phyloP scores from a whole-genome alignment of 164 flowering plant genomes.

The Magnolia changhungtana region DNA sequence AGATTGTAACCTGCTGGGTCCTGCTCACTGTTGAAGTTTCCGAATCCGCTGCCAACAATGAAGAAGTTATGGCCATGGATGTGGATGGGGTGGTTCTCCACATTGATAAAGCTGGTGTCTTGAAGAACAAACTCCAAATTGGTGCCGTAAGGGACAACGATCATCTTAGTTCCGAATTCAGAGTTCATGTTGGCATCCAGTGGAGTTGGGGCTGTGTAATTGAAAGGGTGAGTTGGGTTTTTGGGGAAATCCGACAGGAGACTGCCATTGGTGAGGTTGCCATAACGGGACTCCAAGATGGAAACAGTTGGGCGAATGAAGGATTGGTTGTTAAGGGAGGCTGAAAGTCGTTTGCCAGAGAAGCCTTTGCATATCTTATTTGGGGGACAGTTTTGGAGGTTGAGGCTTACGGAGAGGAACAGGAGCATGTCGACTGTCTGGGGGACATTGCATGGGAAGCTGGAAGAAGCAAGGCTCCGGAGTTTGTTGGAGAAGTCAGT shows the following conservation, averaged over 20 bases:
- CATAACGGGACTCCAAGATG: constrained; percentile 33
- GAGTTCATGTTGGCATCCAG: constrained; percentile 38
- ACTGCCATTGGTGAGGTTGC: not conserved
- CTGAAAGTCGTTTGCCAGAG: constrained; percentile 32
- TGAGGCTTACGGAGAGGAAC: constrained; percentile 35
- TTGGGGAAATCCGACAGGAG: constrained; percentile 26
- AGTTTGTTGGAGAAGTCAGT: constrained; percentile 23
- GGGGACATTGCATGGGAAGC: constrained; percentile 48
- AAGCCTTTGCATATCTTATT: constrained; percentile 35
- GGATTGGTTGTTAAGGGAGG: constrained; percentile 55
- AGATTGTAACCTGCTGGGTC: constrained; percentile 23
- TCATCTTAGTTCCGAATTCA: constrained; percentile 34
- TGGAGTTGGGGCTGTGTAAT: constrained; percentile 40
- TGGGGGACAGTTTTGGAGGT: constrained; percentile 47
- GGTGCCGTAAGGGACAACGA: constrained; percentile 25
- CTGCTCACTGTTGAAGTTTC: constrained; percentile 33
- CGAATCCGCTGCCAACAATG: constrained; percentile 50
- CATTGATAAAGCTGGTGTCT: constrained; percentile 38
- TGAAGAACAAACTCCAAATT: constrained; percentile 50
- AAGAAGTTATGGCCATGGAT: constrained; percentile 64
- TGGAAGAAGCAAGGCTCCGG: constrained; percentile 33
- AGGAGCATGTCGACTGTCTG: constrained; percentile 32
- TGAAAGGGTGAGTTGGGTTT: constrained; percentile 27
- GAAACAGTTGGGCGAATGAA: constrained; percentile 34
- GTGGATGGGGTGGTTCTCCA: constrained; percentile 60